Percentiles rank a stretch among this genome's conserved stretches.
Evolutionary conservation across 257 asterid species (phyloP).

Genomic region (Ophiorrhiza pumila): DNA sequence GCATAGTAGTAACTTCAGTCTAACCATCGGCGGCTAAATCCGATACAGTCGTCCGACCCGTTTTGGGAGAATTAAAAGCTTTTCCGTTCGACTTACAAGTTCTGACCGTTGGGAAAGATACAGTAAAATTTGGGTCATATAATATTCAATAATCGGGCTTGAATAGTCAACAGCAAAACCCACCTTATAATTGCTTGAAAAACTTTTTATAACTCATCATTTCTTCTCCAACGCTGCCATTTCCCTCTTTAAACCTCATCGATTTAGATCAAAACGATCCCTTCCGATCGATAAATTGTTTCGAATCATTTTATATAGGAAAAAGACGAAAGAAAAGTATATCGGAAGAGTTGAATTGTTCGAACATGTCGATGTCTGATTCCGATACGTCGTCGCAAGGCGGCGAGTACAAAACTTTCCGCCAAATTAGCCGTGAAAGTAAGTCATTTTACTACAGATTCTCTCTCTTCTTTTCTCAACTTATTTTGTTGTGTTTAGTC

Average conservation of each 20-base stretch:
- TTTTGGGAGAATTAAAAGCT: not conserved
- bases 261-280: conserved; percentile 26
- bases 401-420: conserved; percentile 51
- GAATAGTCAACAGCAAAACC: conserved; percentile 30
- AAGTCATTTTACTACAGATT: conserved; percentile 17
- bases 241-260: conserved; percentile 16
- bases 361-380: conserved; percentile 58
- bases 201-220: conserved; percentile 6
- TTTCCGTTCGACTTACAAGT: conserved; percentile 8
- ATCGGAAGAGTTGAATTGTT: not conserved
- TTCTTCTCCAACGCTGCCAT: not conserved
- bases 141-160: conserved; percentile 28
- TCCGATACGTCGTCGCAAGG: conserved; percentile 63
- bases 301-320: not conserved
- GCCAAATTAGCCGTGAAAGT: conserved; percentile 64
- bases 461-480: not conserved
- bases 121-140: conserved; percentile 23
- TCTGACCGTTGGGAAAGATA: conserved; percentile 4
- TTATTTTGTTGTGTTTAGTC: conserved; percentile 9
- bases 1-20: not conserved
- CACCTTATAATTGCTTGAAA: not conserved
- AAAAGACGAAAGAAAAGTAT: not conserved
- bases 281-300: conserved; percentile 14
- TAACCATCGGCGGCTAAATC: not conserved
- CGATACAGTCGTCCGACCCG: conserved; percentile 19